Evolutionary conservation across 2,329 filamentous ascomycete species (phyloP).

Genomic region (Penicillium sp.): DNA sequence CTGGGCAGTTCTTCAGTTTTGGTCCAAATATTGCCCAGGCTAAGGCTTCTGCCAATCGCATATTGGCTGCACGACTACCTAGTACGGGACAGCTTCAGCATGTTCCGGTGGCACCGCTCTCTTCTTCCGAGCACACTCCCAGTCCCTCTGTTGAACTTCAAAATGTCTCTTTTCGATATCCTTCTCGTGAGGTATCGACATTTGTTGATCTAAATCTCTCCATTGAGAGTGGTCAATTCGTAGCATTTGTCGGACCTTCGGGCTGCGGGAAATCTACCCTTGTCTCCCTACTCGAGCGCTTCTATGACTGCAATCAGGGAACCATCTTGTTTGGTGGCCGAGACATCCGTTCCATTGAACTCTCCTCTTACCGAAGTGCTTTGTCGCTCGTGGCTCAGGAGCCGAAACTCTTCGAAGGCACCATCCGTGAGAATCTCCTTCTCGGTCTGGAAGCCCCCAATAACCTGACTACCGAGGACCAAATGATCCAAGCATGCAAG

Average conservation of each 20-base stretch:
- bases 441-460: constrained; percentile 42
- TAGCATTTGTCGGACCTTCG: constrained; percentile 48
- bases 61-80: constrained; percentile 28
- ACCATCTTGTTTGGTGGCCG: constrained; percentile 35
- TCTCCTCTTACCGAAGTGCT: constrained; percentile 29
- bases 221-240: constrained; percentile 42
- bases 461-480: constrained; percentile 32
- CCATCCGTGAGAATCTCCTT: constrained; percentile 48
- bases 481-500: constrained; percentile 47
- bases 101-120: background rate
- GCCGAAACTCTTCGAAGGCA: constrained; percentile 45
- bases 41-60: constrained; percentile 37
- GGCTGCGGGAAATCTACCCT: constrained; percentile 50
- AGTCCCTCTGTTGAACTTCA: constrained; percentile 33
- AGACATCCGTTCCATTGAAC: constrained; percentile 30
- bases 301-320: constrained; percentile 45
- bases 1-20: constrained; percentile 66
- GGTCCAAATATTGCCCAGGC: constrained; percentile 53
- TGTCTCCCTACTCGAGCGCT: constrained; percentile 35
- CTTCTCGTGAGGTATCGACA: constrained; percentile 29
- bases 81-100: background rate
- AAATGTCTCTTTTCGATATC: constrained; percentile 38
- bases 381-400: constrained; percentile 44
- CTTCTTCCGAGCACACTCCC: background rate
- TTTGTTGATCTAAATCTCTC: constrained; percentile 33